These are phyloP conservation scores for Dissoconium aciculare DNA, from an alignment of 2,329 filamentous ascomycete genomes.

Conservation along the genomic window DNA sequence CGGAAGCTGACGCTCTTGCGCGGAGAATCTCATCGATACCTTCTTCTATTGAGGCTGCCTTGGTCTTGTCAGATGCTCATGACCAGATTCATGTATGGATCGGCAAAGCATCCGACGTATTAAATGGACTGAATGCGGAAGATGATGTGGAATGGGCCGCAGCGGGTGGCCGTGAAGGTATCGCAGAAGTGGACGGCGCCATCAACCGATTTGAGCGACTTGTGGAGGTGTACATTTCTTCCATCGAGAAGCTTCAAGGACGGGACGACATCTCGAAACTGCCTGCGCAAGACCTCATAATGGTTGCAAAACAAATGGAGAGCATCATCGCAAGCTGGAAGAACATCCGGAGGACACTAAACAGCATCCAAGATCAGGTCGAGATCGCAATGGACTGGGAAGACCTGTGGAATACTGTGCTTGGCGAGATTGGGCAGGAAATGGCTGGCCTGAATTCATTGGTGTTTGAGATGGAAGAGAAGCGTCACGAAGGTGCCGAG, in stretches of 20 bases:
- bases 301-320: conserved; percentile 79
- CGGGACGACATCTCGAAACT: conserved; percentile 62
- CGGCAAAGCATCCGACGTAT: conserved; percentile 74
- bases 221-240: conserved; percentile 80
- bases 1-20: conserved; percentile 69
- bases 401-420: conserved; percentile 83
- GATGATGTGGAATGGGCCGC: conserved; percentile 96
- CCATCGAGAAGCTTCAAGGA: conserved; percentile 81
- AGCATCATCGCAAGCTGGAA: conserved; percentile 71
- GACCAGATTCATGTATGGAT: conserved; percentile 94
- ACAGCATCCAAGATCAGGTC: conserved; percentile 72
- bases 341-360: conserved; percentile 61
- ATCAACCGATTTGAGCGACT: conserved; percentile 76
- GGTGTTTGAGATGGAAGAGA: conserved; percentile 97
- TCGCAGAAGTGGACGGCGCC: conserved; percentile 52
- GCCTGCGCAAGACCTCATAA: conserved; percentile 53
- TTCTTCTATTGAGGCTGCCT: conserved; percentile 68
- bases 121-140: conserved; percentile 78
- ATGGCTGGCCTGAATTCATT: conserved; percentile 63
- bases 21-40: conserved; percentile 73
- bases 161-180: conserved; percentile 69
- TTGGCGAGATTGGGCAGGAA: conserved; percentile 86
- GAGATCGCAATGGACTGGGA: conserved; percentile 99
- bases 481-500: conserved; percentile 66
- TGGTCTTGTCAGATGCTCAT: conserved; percentile 69